Conservation (phyloP, 441 rosid genomes). For the Biscutella laevigata region DNA sequence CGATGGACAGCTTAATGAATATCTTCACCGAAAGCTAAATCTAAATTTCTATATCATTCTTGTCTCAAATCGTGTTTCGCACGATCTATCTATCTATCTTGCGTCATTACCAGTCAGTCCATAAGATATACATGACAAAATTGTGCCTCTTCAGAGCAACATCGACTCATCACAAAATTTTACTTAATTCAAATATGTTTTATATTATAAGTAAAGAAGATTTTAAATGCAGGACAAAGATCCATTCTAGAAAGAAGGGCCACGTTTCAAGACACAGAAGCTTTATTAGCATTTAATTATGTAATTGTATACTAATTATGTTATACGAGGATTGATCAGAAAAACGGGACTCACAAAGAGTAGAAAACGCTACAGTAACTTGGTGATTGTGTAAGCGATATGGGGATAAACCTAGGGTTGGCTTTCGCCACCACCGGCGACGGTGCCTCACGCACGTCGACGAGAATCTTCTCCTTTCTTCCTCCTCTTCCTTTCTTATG, state of each 20-base stretch:
- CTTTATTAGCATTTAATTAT: conserved; percentile 22
- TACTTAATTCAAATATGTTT: not conserved
- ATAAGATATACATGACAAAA: not conserved
- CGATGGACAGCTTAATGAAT: conserved; percentile 5
- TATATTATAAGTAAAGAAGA: not conserved
- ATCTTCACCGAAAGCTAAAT: conserved; percentile 11
- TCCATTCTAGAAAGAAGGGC: conserved; percentile 28
- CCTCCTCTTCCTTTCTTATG: no score
- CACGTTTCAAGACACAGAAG: conserved; percentile 24
- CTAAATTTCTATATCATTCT: not conserved
- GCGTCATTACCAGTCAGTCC: conserved; percentile 3
- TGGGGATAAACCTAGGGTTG: no score
- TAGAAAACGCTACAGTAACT: no score
- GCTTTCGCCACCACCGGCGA: no score
- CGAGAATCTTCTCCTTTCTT: no score
- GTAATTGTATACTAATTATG: no score
- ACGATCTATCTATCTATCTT: conserved; percentile 14
- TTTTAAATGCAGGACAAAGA: conserved; percentile 23
- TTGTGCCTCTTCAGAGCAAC: not conserved
- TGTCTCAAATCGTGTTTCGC: conserved; percentile 21
- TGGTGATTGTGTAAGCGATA: no score
- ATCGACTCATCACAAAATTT: not conserved
- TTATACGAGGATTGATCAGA: no score
- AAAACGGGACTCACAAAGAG: no score
- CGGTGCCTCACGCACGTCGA: no score